These are phyloP conservation scores for Suillus paluster DNA, from an alignment of 768 basidiomycete species.

Conservation along the genomic window DNA sequence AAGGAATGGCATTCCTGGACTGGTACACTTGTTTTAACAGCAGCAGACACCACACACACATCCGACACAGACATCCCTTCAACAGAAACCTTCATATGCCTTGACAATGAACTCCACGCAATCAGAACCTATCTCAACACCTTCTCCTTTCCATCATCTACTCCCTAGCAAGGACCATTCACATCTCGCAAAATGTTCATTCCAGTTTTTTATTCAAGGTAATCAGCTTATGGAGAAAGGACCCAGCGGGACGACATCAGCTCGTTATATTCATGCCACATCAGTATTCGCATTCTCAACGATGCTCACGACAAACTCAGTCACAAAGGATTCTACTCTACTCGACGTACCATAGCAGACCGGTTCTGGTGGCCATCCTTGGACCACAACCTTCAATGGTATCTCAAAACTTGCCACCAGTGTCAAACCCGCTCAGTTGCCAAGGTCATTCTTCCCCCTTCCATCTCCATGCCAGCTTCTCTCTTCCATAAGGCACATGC, in stretches of 20 bases:
- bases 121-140: not conserved
- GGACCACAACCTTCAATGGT: constrained; percentile 30
- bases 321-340: constrained; percentile 12
- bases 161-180: not conserved
- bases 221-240: constrained; percentile 25
- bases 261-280: constrained; percentile 18
- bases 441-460: constrained; percentile 25
- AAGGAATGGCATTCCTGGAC: no score
- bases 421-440: constrained; percentile 33
- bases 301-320: constrained; percentile 8
- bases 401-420: constrained; percentile 33
- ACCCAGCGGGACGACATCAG: constrained; percentile 24
- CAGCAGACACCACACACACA: no score
- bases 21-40: no score
- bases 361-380: constrained; percentile 24
- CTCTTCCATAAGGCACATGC: constrained; percentile 31
- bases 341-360: constrained; percentile 11
- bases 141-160: not conserved
- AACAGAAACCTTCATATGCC: not conserved
- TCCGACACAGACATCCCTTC: not conserved
- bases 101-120: not conserved
- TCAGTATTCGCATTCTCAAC: not conserved
- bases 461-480: constrained; percentile 21
- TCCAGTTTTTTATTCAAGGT: constrained; percentile 20
- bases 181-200: not conserved